Conservation (phyloP, 306 rosid species). For the Luffa aegyptiaca region DNA sequence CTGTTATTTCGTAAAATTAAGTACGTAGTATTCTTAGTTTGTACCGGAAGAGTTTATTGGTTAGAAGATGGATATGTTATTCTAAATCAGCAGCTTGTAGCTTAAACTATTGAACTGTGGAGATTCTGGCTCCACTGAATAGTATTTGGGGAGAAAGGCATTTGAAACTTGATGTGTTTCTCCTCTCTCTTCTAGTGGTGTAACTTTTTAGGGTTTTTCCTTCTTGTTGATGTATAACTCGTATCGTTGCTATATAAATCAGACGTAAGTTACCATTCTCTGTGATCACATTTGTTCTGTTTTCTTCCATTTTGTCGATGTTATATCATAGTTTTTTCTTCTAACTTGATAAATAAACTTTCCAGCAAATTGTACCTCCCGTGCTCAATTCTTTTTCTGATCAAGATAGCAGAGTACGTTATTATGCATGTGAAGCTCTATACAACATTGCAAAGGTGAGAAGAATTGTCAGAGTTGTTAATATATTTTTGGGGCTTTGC, state of each 20-base stretch:
- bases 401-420: conserved; percentile 98
- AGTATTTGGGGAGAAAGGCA: not conserved
- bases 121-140: not conserved
- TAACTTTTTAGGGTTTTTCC: not conserved
- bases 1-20: not conserved
- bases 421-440: conserved; percentile 96
- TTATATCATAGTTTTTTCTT: not conserved
- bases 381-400: conserved; percentile 81
- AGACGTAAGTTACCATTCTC: not conserved
- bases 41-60: not conserved
- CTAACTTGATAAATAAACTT: conserved; percentile 1
- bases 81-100: not conserved
- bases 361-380: conserved; percentile 93
- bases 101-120: not conserved
- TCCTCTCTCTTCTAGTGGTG: not conserved
- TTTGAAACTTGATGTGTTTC: not conserved
- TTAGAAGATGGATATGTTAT: not conserved
- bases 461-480: conserved; percentile 17
- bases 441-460: conserved; percentile 97
- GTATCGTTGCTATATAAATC: not conserved
- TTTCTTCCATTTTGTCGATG: not conserved
- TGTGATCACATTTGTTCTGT: not conserved
- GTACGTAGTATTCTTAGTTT: not conserved
- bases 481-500: conserved; percentile 4
- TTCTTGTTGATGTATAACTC: not conserved